Percentiles rank a stretch among this genome's conserved stretches.
Evolutionary conservation across 306 rosid species (phyloP).

Genomic region (Hylodesmum podocarpum): DNA sequence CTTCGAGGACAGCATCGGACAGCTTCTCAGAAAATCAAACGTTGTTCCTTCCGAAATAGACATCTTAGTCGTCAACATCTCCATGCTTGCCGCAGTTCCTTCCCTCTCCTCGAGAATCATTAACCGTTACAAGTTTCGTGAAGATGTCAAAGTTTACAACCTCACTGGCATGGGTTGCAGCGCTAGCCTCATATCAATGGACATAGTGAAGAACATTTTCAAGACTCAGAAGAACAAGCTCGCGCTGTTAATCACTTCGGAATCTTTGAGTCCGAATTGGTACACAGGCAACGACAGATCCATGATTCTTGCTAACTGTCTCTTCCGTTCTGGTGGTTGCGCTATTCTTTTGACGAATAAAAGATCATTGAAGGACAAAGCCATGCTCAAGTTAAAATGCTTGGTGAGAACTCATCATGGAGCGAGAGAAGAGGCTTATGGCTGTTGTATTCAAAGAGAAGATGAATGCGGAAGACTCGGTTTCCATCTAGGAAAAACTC

Average conservation of each 20-base stretch:
- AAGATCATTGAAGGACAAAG: conserved; percentile 35
- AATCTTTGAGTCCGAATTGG: conserved; percentile 92
- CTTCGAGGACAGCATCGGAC: conserved; percentile 56
- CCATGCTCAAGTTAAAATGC: conserved; percentile 57
- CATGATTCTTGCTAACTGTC: conserved; percentile 75
- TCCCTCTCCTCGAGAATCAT: conserved; percentile 66
- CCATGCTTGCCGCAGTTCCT: conserved; percentile 68
- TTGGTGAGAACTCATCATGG: conserved; percentile 86
- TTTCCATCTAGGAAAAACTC: conserved; percentile 57
- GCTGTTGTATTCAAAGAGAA: conserved; percentile 67
- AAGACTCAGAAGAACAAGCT: conserved; percentile 45
- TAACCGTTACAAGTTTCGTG: conserved; percentile 63
- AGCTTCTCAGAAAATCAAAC: conserved; percentile 46
- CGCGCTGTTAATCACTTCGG: conserved; percentile 78
- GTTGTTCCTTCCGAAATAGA: conserved; percentile 66
- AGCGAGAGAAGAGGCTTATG: conserved; percentile 64
- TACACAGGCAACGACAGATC: conserved; percentile 73
- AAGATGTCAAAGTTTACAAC: conserved; percentile 76
- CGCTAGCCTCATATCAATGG: conserved; percentile 77
- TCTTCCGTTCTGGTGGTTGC: conserved; percentile 83
- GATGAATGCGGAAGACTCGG: conserved; percentile 66
- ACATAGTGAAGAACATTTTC: conserved; percentile 54
- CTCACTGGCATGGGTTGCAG: conserved; percentile 96
- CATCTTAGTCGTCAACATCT: conserved; percentile 73
- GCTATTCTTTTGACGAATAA: conserved; percentile 63